Evolutionary conservation across 495 filamentous ascomycete genomes (phyloP).

Genomic region (Rhypophila decipiens): DNA sequence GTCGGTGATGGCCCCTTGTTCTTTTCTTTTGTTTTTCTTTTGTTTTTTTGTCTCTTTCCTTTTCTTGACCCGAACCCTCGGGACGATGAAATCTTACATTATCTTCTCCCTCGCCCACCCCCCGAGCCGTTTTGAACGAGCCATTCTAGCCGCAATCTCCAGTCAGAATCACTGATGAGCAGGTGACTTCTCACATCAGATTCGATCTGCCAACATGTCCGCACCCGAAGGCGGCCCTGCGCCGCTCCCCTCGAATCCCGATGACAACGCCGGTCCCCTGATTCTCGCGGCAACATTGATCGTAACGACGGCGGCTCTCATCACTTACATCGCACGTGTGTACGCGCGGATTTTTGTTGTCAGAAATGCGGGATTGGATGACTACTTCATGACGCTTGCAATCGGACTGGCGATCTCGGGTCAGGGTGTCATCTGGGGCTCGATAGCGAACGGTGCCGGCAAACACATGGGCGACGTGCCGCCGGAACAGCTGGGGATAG

Average conservation of each 20-base stretch:
- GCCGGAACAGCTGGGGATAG: conserved; percentile 15
- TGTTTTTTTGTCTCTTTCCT: too few relatives aligned
- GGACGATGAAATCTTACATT: too few relatives aligned
- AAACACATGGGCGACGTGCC: conserved; percentile 29
- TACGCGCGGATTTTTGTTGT: conserved; percentile 41
- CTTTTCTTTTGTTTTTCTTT: too few relatives aligned
- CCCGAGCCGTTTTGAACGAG: too few relatives aligned
- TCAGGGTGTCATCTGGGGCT: conserved; percentile 26
- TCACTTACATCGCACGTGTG: conserved; percentile 25
- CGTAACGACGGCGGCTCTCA: conserved; percentile 28
- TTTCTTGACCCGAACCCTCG: too few relatives aligned
- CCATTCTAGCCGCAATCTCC: too few relatives aligned
- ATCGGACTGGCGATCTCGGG: conserved; percentile 15
- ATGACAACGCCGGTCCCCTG: conserved; percentile 32
- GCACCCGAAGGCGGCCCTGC: too few relatives aligned
- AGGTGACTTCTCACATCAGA: too few relatives aligned
- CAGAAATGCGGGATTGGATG: conserved; percentile 41
- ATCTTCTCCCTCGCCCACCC: too few relatives aligned
- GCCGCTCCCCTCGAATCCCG: conserved; percentile 18
- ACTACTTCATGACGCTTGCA: conserved; percentile 11
- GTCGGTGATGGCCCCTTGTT: too few relatives aligned
- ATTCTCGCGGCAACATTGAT: conserved; percentile 35
- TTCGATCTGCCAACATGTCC: too few relatives aligned
- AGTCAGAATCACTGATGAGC: too few relatives aligned
- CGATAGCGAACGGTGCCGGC: conserved; percentile 36